Conservation (phyloP, 164 flowering plant species). For the Litsea cubeba region DNA sequence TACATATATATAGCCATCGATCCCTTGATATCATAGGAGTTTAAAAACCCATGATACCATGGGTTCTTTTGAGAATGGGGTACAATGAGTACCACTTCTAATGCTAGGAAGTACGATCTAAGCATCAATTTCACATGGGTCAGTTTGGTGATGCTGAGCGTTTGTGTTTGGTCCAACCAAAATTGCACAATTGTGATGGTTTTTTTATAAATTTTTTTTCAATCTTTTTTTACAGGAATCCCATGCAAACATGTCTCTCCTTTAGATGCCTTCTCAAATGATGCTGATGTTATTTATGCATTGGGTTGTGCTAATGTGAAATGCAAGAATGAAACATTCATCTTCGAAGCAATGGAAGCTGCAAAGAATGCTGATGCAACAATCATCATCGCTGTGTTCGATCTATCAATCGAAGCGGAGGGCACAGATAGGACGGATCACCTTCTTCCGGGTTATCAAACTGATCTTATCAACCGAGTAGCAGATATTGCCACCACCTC, state of each 20-base stretch:
- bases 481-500: conserved; percentile 61
- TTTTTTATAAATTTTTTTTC: background rate
- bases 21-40: too few relatives aligned
- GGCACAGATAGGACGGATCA: conserved; percentile 39
- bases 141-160: background rate
- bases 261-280: background rate
- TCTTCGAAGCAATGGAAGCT: conserved; percentile 44
- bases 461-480: conserved; percentile 53
- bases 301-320: conserved; percentile 31
- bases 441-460: conserved; percentile 68
- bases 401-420: conserved; percentile 63
- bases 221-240: conserved; percentile 5
- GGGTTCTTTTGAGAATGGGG: too few relatives aligned
- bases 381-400: conserved; percentile 58
- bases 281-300: background rate
- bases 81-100: too few relatives aligned
- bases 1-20: too few relatives aligned
- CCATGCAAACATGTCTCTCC: conserved; percentile 17
- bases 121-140: too few relatives aligned
- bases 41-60: too few relatives aligned
- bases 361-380: conserved; percentile 63
- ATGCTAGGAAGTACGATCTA: too few relatives aligned
- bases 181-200: too few relatives aligned
- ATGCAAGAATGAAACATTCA: conserved; percentile 26
- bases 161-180: background rate